Percentiles rank a stretch among this genome's conserved stretches.
Evolutionary conservation across 495 filamentous ascomycete species (phyloP).

Genomic region (Schizothecium vesticola): DNA sequence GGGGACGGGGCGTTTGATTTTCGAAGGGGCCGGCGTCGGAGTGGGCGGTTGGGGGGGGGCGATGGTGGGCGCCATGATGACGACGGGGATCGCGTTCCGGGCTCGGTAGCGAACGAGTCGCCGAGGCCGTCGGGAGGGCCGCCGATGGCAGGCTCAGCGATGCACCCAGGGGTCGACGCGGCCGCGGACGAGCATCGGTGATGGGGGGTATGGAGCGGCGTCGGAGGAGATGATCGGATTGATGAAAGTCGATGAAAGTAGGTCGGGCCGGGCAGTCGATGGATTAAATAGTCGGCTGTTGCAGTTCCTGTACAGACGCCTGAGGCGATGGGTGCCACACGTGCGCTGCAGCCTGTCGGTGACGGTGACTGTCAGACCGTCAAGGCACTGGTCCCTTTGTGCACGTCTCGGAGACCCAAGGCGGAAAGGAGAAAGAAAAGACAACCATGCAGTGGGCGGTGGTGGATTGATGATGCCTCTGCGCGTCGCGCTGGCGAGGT

Average conservation of each 20-base stretch:
- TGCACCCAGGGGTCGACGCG: not conserved
- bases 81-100: slow-evolving; percentile 7
- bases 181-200: slow-evolving; percentile 5
- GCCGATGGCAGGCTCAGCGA: not conserved
- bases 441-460: not conserved
- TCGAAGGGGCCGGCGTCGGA: slow-evolving; percentile 50
- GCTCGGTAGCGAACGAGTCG: slow-evolving; percentile 6
- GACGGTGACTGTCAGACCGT: not conserved
- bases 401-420: not conserved
- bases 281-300: not conserved
- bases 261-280: not conserved
- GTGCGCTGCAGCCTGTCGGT: not conserved
- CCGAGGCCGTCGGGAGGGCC: not conserved
- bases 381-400: not conserved
- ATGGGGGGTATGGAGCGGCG: not conserved
- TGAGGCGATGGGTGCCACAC: not conserved
- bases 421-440: not conserved
- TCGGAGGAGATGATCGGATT: not conserved
- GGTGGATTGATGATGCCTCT: not conserved
- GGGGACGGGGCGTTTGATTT: slow-evolving; percentile 69
- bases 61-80: slow-evolving; percentile 40
- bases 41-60: slow-evolving; percentile 33
- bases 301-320: no score
- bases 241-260: slow-evolving; percentile 2
- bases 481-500: not conserved